Conservation (phyloP, 352 stramenopile genomes). For the Pythium phragmitis region DNA sequence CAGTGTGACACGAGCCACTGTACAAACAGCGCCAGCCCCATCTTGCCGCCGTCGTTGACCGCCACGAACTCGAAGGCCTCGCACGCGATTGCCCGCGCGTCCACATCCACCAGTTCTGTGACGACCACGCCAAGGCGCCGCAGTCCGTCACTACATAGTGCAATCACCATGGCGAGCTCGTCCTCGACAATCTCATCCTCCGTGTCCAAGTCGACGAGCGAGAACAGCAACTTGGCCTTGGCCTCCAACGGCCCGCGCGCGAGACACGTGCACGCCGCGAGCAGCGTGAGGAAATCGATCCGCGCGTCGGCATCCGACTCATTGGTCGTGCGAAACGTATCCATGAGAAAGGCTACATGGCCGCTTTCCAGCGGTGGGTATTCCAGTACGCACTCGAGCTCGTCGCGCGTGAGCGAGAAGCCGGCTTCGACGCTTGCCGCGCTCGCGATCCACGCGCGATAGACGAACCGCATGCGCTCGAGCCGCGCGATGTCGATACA, state of each 20-base stretch:
- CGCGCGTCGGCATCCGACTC: conserved; percentile 1
- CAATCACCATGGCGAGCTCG: conserved; percentile 67
- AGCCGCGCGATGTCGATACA: conserved; percentile 45
- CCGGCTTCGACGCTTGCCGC: conserved; percentile 47
- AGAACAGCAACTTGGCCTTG: conserved; percentile 61
- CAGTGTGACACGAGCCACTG: conserved; percentile 71
- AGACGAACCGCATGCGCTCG: conserved; percentile 57
- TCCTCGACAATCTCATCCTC: conserved; percentile 77
- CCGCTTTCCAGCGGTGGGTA: conserved; percentile 30
- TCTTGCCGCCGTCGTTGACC: conserved; percentile 64
- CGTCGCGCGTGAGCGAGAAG: conserved; percentile 55
- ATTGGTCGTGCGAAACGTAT: conserved; percentile 31
- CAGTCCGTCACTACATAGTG: conserved; percentile 47
- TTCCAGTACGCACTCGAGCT: conserved; percentile 65
- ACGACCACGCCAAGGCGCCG: conserved; percentile 32
- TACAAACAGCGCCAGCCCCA: conserved; percentile 61
- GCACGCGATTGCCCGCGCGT: conserved; percentile 57
- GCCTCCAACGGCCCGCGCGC: conserved; percentile 48
- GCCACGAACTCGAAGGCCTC: conserved; percentile 68
- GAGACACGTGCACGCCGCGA: conserved; percentile 43
- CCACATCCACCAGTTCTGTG: conserved; percentile 33
- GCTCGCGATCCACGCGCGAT: conserved; percentile 48
- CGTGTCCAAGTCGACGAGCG: conserved; percentile 66
- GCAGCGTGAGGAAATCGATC: conserved; percentile 60
- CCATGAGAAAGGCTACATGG: conserved; percentile 53